Conservation (phyloP, 2,329 filamentous ascomycete genomes). For the Rutstroemia sydowiana region DNA sequence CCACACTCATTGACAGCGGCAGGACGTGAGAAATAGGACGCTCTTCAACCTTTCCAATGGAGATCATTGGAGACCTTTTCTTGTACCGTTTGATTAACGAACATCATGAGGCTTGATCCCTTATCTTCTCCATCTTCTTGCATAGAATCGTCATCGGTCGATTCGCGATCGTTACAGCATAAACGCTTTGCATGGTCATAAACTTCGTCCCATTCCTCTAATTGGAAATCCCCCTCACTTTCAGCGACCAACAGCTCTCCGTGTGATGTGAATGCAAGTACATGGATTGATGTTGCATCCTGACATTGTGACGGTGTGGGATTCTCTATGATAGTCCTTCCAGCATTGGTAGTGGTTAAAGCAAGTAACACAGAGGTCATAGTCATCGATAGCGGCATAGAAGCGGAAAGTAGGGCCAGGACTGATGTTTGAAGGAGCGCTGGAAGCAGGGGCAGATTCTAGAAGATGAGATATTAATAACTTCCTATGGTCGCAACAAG, state of each 20-base stretch:
- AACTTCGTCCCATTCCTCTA: constrained; percentile 67
- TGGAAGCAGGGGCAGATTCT: constrained; percentile 76
- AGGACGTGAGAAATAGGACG: constrained; percentile 6
- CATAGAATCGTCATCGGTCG: constrained; percentile 21
- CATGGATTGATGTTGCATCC: constrained; percentile 65
- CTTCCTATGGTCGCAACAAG: constrained; percentile 6
- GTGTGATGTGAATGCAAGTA: constrained; percentile 72
- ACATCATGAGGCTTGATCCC: constrained; percentile 46
- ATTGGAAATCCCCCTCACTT: constrained; percentile 72
- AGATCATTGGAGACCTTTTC: constrained; percentile 47
- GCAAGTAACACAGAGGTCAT: constrained; percentile 60
- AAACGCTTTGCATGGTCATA: constrained; percentile 56
- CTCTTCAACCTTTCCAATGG: constrained; percentile 43
- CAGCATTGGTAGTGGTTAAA: constrained; percentile 38
- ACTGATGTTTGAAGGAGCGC: constrained; percentile 74
- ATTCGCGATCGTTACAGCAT: constrained; percentile 46
- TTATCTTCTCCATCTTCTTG: constrained; percentile 27
- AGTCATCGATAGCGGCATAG: constrained; percentile 70
- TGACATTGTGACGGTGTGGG: constrained; percentile 58
- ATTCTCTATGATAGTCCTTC: constrained; percentile 42
- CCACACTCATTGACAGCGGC: constrained; percentile 1
- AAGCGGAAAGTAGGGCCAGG: constrained; percentile 72
- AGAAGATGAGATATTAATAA: constrained; percentile 12
- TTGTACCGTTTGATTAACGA: constrained; percentile 56
- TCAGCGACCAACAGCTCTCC: constrained; percentile 70